Percentiles rank a stretch among this genome's conserved stretches.
Conservation (phyloP, 345 rosid genomes). For the Theobroma cacao region DNA sequence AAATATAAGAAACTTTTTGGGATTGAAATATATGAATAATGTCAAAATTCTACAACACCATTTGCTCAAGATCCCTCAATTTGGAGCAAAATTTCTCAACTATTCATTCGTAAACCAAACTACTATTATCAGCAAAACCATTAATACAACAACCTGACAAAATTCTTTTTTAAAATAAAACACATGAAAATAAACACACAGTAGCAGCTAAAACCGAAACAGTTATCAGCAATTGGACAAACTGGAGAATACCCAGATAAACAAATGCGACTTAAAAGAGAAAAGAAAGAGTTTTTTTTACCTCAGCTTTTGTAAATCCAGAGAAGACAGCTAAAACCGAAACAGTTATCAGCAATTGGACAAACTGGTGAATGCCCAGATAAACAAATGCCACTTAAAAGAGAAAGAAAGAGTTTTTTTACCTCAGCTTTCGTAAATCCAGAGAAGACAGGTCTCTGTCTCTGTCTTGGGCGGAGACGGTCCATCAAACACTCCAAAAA, state of each 20-base stretch:
- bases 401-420: neutral
- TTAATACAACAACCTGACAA: neutral
- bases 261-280: neutral
- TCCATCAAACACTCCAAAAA: constrained; percentile 2
- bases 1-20: neutral
- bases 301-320: constrained; percentile 8
- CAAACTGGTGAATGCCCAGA: neutral
- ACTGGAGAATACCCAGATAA: neutral
- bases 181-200: neutral
- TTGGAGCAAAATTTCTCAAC: neutral
- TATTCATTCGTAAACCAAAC: neutral
- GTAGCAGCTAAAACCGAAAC: neutral
- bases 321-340: neutral
- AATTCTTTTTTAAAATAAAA: neutral
- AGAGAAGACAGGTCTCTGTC: neutral
- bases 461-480: constrained; percentile 3
- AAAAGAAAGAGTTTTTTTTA: neutral
- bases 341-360: neutral
- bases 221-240: neutral
- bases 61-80: neutral
- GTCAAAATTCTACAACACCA: neutral
- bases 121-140: neutral
- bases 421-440: constrained; percentile 9
- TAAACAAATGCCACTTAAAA: neutral
- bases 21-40: too few relatives aligned